A percentile compares a stretch with the other conserved stretches of the same genome.
These are phyloP conservation scores for Zygosaccharomyces sapae DNA, from an alignment of 1,139 yeast species.

Conservation along the genomic window DNA sequence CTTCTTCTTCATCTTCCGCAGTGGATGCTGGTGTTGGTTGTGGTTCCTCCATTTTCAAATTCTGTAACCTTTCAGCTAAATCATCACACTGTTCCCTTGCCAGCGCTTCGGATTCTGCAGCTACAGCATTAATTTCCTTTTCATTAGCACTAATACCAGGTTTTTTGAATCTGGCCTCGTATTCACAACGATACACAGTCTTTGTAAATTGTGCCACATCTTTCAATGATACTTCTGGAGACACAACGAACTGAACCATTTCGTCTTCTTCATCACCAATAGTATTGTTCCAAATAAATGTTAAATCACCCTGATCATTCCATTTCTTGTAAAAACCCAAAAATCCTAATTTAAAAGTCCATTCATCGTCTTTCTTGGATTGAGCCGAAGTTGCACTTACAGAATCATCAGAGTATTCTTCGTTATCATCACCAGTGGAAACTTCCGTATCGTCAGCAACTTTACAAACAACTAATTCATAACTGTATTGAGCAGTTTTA, in stretches of 20 bases:
- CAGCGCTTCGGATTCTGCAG: conserved; percentile 29
- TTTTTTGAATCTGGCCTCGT: conserved; percentile 66
- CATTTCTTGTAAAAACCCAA: conserved; percentile 47
- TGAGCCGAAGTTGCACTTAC: conserved; percentile 59
- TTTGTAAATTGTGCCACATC: conserved; percentile 64
- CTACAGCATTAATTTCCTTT: conserved; percentile 47
- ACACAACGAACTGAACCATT: conserved; percentile 73
- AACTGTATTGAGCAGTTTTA: conserved; percentile 57
- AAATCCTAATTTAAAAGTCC: conserved; percentile 28
- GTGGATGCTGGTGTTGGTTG: conserved; percentile 33
- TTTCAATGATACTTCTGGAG: conserved; percentile 50
- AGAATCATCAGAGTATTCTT: conserved; percentile 44
- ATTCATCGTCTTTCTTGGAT: conserved; percentile 39
- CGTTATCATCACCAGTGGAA: conserved; percentile 46
- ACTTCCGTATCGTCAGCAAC: conserved; percentile 59
- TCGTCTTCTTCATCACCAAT: conserved; percentile 85
- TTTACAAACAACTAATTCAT: conserved; percentile 67
- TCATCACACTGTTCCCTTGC: conserved; percentile 9
- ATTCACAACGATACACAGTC: conserved; percentile 64
- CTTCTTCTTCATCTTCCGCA: conserved; percentile 6
- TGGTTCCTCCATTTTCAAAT: conserved; percentile 10
- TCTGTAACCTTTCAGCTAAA: conserved; percentile 9
- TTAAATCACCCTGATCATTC: conserved; percentile 44
- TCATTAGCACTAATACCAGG: conserved; percentile 47
- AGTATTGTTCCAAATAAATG: conserved; percentile 72